phyloP scores from a whole-genome alignment of 202 grass and related monocot genomes.

The Miscanthus sacchariflorus region DNA sequence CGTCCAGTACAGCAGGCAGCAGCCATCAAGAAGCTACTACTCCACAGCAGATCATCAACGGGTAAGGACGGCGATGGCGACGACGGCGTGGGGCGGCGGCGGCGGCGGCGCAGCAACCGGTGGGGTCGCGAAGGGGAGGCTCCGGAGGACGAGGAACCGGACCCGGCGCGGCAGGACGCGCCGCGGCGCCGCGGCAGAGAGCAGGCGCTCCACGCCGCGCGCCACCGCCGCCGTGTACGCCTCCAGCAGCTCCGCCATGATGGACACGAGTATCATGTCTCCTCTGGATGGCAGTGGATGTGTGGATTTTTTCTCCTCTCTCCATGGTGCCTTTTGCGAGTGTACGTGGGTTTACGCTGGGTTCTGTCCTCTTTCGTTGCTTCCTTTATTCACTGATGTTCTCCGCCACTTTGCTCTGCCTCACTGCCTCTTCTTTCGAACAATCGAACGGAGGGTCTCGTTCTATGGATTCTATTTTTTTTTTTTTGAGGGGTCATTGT shows the following conservation, averaged over 20 bases:
- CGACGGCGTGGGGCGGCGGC: neutral
- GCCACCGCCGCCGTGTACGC: slow-evolving; percentile 64
- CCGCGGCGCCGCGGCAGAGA: slow-evolving; percentile 32
- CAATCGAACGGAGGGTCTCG: too few relatives aligned
- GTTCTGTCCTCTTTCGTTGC: neutral
- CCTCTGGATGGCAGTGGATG: neutral
- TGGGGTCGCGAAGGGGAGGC: slow-evolving; percentile 39
- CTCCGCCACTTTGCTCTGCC: too few relatives aligned
- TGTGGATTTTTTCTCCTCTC: neutral
- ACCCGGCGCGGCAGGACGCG: slow-evolving; percentile 49
- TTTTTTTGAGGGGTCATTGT: too few relatives aligned
- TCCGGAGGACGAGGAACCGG: slow-evolving; percentile 48
- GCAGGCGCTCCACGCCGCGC: slow-evolving; percentile 50
- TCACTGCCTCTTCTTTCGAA: too few relatives aligned
- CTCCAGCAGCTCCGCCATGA: slow-evolving; percentile 60
- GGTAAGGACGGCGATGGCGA: slow-evolving; percentile 9
- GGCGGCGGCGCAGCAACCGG: slow-evolving; percentile 8
- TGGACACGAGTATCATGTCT: slow-evolving; percentile 53
- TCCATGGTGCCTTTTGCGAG: neutral
- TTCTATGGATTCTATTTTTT: too few relatives aligned
- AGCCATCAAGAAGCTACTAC: neutral
- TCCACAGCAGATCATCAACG: neutral
- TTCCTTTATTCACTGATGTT: neutral
- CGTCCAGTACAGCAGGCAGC: neutral
- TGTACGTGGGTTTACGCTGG: neutral